Percentiles rank a stretch among this genome's conserved stretches.
Conservation (phyloP, 495 filamentous ascomycete species). For the Tuber melanosporum region DNA sequence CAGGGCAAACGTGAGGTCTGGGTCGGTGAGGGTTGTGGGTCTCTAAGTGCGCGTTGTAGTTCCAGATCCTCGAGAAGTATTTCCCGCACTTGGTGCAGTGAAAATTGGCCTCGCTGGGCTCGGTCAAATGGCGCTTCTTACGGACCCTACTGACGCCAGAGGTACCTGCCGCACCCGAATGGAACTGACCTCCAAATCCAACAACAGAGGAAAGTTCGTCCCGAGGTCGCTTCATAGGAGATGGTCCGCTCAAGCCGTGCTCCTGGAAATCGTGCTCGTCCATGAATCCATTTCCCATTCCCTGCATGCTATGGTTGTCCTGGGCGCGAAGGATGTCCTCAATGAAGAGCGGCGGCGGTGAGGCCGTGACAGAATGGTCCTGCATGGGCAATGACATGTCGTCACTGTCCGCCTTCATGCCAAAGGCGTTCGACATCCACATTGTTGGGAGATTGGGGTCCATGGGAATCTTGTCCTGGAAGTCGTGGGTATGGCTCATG, state of each 20-base stretch:
- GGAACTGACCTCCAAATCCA: conserved; percentile 21
- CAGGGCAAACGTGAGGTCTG: conserved; percentile 61
- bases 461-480: conserved; percentile 34
- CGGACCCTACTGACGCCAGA: conserved; percentile 23
- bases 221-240: conserved; percentile 20
- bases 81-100: conserved; percentile 70
- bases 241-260: conserved; percentile 11
- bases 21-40: conserved; percentile 73
- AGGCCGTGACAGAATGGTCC: conserved; percentile 18
- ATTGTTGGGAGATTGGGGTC: conserved; percentile 29
- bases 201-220: conserved; percentile 31
- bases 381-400: conserved; percentile 30
- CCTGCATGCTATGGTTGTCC: conserved; percentile 28
- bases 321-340: conserved; percentile 37
- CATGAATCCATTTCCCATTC: conserved; percentile 35
- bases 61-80: conserved; percentile 80
- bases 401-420: conserved; percentile 10
- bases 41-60: conserved; percentile 84
- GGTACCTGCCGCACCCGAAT: conserved; percentile 17
- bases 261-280: conserved; percentile 31
- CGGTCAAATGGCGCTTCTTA: conserved; percentile 55
- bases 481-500: conserved; percentile 35
- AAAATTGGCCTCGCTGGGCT: conserved; percentile 68
- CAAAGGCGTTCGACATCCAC: conserved; percentile 27
- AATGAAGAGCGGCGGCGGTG: conserved; percentile 36